Evolutionary conservation across 2,329 filamentous ascomycete genomes (phyloP).

Genomic region (Septoria petroselini): DNA sequence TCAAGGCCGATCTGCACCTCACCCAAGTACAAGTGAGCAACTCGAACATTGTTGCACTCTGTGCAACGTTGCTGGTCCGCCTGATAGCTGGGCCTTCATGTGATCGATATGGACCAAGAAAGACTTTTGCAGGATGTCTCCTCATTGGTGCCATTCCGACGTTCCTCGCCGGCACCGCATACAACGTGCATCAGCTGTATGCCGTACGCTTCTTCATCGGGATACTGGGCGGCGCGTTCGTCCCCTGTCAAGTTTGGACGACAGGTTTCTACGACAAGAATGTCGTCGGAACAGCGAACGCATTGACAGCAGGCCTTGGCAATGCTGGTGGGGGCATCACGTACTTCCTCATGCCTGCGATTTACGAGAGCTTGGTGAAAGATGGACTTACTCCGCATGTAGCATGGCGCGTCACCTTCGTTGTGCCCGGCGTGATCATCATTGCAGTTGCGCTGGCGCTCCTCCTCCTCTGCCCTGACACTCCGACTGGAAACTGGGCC

Average conservation of each 20-base stretch:
- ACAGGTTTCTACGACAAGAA: slow-evolving; percentile 94
- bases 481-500: slow-evolving; percentile 75
- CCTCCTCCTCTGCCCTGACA: slow-evolving; percentile 60
- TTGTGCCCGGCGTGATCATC: slow-evolving; percentile 60
- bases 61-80: slow-evolving; percentile 71
- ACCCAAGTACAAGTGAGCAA: slow-evolving; percentile 71
- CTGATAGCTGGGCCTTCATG: slow-evolving; percentile 78
- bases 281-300: slow-evolving; percentile 83
- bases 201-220: slow-evolving; percentile 75
- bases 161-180: slow-evolving; percentile 74
- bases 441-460: slow-evolving; percentile 18
- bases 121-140: slow-evolving; percentile 75
- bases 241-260: slow-evolving; percentile 88
- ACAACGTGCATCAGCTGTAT: slow-evolving; percentile 65
- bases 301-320: slow-evolving; percentile 77
- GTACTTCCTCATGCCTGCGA: slow-evolving; percentile 89
- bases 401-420: slow-evolving; percentile 80
- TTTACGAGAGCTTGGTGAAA: slow-evolving; percentile 52
- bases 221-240: slow-evolving; percentile 73
- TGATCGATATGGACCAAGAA: slow-evolving; percentile 76
- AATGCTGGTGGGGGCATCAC: slow-evolving; percentile 88
- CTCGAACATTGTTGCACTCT: slow-evolving; percentile 82
- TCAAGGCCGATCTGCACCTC: slow-evolving; percentile 73
- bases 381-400: slow-evolving; percentile 49
- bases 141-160: slow-evolving; percentile 76